phyloP scores from a whole-genome alignment of 345 rosid genomes.

The Salix caprea region DNA sequence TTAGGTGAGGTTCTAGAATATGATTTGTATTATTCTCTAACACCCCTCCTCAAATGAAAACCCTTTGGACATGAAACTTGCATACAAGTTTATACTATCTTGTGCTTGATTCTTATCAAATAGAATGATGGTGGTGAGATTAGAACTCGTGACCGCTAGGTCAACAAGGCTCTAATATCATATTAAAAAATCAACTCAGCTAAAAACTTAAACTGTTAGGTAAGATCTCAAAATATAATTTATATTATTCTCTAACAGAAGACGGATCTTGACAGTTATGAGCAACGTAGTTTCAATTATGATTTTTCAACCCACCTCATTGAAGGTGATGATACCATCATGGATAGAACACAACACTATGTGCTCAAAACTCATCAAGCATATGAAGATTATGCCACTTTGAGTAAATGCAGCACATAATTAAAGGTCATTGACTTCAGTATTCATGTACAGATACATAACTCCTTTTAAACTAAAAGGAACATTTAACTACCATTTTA shows the following conservation, averaged over 20 bases:
- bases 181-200: too few species aligned
- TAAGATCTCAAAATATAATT: rapidly evolving
- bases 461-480: neutral
- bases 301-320: neutral
- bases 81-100: rapidly evolving
- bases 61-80: too few species aligned
- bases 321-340: neutral
- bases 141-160: too few species aligned
- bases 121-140: too few species aligned
- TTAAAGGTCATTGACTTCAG: neutral
- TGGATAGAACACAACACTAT: neutral
- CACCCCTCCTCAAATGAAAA: too few species aligned
- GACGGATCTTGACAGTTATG: neutral
- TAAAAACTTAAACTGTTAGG: too few species aligned
- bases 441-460: neutral
- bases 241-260: too few species aligned
- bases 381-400: neutral
- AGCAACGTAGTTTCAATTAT: neutral
- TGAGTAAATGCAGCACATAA: neutral
- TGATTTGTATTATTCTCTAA: too few species aligned
- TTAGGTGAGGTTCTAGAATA: too few species aligned
- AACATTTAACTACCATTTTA: neutral
- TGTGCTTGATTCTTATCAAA: too few species aligned
- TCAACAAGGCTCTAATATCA: too few species aligned
- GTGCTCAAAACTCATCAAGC: neutral